Conservation (phyloP, 2,329 filamentous ascomycete genomes). For the Pseudogymnoascus sp. region DNA sequence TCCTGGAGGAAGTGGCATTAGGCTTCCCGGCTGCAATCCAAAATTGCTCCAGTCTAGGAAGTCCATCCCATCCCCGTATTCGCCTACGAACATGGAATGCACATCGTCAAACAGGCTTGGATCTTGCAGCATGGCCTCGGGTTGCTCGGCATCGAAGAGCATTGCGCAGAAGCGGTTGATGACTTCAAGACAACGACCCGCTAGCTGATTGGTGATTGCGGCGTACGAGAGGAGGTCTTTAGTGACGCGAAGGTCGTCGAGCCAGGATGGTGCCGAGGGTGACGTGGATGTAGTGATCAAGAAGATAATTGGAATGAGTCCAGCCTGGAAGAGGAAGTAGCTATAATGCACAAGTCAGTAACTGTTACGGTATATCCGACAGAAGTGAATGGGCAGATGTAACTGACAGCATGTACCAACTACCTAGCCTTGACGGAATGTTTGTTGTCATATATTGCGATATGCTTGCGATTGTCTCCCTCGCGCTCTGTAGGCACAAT, state of each 20-base stretch:
- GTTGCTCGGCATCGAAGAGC: slow-evolving; percentile 19
- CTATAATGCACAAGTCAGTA: slow-evolving; percentile 10
- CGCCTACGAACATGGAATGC: slow-evolving; percentile 29
- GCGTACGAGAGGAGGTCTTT: slow-evolving; percentile 32
- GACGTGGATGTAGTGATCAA: slow-evolving; percentile 33
- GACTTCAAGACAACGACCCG: slow-evolving; percentile 31
- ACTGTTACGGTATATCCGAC: neutral
- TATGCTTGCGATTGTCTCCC: slow-evolving; percentile 33
- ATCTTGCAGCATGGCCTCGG: slow-evolving; percentile 29
- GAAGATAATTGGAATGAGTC: slow-evolving; percentile 34
- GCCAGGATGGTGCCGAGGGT: slow-evolving; percentile 21
- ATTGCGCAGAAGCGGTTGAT: slow-evolving; percentile 32
- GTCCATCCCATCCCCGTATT: slow-evolving; percentile 29
- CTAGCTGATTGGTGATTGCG: slow-evolving; percentile 31
- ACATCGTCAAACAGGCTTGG: slow-evolving; percentile 29
- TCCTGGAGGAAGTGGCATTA: neutral
- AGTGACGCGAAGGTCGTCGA: slow-evolving; percentile 29
- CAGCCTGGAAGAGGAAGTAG: slow-evolving; percentile 38
- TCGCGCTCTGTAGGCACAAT: slow-evolving; percentile 33
- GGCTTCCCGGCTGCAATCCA: neutral
- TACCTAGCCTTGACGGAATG: slow-evolving; percentile 32
- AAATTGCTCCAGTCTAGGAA: slow-evolving; percentile 34
- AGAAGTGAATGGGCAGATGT: neutral
- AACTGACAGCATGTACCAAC: slow-evolving; percentile 34
- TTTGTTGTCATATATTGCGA: slow-evolving; percentile 33